phyloP scores from a whole-genome alignment of 768 basidiomycete species.

The Mycena rosella region DNA sequence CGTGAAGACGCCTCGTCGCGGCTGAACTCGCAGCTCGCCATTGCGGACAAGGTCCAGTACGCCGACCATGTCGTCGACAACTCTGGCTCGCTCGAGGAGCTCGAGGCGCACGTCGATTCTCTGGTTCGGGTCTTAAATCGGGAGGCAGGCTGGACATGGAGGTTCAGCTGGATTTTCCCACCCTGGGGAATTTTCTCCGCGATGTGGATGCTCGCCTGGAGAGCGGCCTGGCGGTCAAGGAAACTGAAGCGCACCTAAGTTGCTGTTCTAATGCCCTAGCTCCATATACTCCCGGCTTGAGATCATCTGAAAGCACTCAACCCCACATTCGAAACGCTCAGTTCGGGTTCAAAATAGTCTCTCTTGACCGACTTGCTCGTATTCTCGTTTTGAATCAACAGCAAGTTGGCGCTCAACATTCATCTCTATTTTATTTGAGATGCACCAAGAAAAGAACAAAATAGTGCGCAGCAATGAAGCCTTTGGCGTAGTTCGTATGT shows the following conservation, averaged over 20 bases:
- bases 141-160: constrained; percentile 69
- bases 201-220: constrained; percentile 44
- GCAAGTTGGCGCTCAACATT: no score
- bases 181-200: constrained; percentile 66
- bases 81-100: constrained; percentile 78
- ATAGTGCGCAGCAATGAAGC: no score
- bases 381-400: no score
- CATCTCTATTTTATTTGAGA: no score
- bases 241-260: constrained; percentile 38
- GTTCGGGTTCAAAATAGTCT: no score
- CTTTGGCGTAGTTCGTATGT: no score
- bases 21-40: constrained; percentile 84
- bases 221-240: constrained; percentile 23
- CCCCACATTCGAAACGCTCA: no score
- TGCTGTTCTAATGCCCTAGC: no score
- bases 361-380: no score
- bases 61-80: constrained; percentile 93
- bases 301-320: no score
- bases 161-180: constrained; percentile 72
- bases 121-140: constrained; percentile 60
- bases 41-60: constrained; percentile 82
- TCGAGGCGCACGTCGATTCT: constrained; percentile 66
- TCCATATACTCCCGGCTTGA: no score
- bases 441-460: no score
- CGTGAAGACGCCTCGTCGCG: constrained; percentile 78